phyloP scores from a whole-genome alignment of 106 monocot species.

The Gastrodia elata region DNA sequence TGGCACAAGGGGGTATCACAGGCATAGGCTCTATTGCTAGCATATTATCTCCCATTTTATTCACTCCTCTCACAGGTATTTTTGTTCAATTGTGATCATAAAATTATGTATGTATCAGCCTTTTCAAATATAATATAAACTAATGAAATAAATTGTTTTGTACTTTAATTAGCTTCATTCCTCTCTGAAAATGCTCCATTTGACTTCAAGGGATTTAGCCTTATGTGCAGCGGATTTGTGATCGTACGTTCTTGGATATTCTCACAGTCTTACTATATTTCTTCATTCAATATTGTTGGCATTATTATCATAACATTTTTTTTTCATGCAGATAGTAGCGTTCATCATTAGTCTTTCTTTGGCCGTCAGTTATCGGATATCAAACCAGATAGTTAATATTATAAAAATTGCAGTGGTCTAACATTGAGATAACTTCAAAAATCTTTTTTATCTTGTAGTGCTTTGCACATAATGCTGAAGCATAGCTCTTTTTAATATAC shows the following conservation, averaged over 20 bases:
- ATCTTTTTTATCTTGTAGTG: neutral
- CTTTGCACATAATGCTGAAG: neutral
- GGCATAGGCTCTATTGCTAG: constrained; percentile 82
- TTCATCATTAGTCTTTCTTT: constrained; percentile 24
- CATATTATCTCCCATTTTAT: constrained; percentile 60
- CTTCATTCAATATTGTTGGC: neutral
- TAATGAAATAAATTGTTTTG: neutral
- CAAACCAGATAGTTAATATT: neutral
- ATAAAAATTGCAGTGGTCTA: neutral
- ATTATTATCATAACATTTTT: neutral
- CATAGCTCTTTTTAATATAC: neutral
- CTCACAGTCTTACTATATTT: neutral
- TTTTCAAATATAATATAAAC: neutral
- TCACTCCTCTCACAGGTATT: constrained; percentile 87
- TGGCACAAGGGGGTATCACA: constrained; percentile 96
- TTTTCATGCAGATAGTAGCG: constrained; percentile 26
- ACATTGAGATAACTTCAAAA: neutral
- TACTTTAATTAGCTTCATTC: constrained; percentile 56
- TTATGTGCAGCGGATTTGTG: constrained; percentile 74
- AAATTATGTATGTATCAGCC: neutral
- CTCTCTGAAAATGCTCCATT: constrained; percentile 81
- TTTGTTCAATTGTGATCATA: neutral
- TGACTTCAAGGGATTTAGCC: constrained; percentile 83
- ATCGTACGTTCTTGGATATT: constrained; percentile 28
- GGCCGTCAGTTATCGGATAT: neutral